Conservation (phyloP, 2,329 filamentous ascomycete species). For the Aurifilum marmelostoma region DNA sequence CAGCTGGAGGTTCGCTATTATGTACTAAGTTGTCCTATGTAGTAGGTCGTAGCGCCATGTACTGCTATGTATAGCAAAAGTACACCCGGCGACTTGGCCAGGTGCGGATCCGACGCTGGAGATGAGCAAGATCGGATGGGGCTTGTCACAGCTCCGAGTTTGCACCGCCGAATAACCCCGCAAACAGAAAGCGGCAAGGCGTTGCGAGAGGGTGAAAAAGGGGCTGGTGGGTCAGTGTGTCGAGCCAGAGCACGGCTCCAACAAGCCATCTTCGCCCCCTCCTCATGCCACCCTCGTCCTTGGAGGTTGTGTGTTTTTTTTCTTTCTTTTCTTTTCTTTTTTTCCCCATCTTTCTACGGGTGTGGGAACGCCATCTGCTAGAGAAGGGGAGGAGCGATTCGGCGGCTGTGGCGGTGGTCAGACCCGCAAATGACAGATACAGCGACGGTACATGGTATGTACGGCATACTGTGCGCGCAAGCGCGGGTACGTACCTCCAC, state of each 20-base stretch:
- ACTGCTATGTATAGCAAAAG: neutral
- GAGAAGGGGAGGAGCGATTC: neutral
- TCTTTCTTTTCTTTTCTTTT: no score
- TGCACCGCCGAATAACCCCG: neutral
- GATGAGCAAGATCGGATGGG: slow-evolving; percentile 1
- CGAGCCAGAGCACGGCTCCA: no score
- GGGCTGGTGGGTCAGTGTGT: neutral
- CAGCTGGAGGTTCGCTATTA: neutral
- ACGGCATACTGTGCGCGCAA: neutral
- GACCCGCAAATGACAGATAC: slow-evolving; percentile 2
- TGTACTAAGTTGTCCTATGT: neutral
- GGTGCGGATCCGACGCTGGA: slow-evolving; percentile 4
- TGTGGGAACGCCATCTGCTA: neutral
- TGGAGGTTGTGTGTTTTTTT: no score
- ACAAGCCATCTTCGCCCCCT: no score
- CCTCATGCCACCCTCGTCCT: no score
- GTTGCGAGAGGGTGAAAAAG: neutral
- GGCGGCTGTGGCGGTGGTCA: neutral
- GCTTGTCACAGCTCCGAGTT: neutral
- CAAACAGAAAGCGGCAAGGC: neutral
- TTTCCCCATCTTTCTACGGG: no score
- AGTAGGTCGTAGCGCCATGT: neutral
- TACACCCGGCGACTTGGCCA: neutral
- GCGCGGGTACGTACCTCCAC: neutral
- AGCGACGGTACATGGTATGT: neutral